These are phyloP conservation scores for Cymodocea nodosa DNA, from an alignment of 116 monocot genomes.

Conservation along the genomic window DNA sequence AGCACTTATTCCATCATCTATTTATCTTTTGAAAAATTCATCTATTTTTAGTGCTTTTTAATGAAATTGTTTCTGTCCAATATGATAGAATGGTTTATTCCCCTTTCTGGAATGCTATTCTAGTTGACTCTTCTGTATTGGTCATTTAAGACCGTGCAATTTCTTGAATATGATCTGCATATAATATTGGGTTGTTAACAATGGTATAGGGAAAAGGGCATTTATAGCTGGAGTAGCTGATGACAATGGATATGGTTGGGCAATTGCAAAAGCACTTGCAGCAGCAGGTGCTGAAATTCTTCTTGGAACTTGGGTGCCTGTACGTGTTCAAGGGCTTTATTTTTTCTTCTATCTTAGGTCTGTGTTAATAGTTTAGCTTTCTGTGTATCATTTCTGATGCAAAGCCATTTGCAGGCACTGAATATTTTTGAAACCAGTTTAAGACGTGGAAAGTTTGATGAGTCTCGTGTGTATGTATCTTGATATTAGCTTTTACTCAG, in stretches of 20 bases:
- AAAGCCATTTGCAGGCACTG: slow-evolving; percentile 40
- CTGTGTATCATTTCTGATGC: background rate
- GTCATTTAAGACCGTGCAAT: too few relatives aligned
- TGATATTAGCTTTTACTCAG: background rate
- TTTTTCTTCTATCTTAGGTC: background rate
- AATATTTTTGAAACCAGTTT: slow-evolving; percentile 96
- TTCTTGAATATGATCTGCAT: too few relatives aligned
- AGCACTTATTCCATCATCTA: too few relatives aligned
- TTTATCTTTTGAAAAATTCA: too few relatives aligned
- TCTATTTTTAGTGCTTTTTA: too few relatives aligned
- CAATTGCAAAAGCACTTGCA: slow-evolving; percentile 98
- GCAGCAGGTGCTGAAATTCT: slow-evolving; percentile 99
- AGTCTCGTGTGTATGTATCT: slow-evolving; percentile 51
- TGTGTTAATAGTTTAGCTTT: background rate
- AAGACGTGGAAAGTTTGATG: slow-evolving; percentile 87
- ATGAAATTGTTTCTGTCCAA: too few relatives aligned
- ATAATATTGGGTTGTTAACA: background rate
- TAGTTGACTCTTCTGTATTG: too few relatives aligned
- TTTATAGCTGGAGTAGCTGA: slow-evolving; percentile 99
- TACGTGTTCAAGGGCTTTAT: slow-evolving; percentile 24
- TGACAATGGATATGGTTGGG: slow-evolving; percentile 99
- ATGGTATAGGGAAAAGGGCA: slow-evolving; percentile 69
- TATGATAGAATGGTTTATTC: too few relatives aligned
- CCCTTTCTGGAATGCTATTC: too few relatives aligned
- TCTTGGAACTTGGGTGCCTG: slow-evolving; percentile 99